Base-by-base conservation (phyloP, 176 grass and related monocot species). In the Juncus effusus region DNA sequence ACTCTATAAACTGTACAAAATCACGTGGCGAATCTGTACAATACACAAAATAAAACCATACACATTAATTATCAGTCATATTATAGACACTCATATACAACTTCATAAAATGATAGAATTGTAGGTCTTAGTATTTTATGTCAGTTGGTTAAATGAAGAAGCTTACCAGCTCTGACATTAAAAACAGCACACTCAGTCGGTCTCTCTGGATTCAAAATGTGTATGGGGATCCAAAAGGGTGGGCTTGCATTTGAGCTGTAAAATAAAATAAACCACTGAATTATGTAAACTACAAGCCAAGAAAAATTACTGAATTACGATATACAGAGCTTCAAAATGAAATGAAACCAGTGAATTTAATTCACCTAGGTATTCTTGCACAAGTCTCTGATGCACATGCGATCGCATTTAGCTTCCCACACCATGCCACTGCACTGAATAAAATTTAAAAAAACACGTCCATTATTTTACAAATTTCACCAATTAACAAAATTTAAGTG, bases 141-240 rank as follows among this genome's bases (percentile, higher is more conserved):
- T 64, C 54, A 10, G 45, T 54, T 54, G 65, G 56, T 56, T 57
- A 40, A 70, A 38, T 11, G 38, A 28, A 85, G 36, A 73, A 16
- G 54, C 44, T 84, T 84, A 99, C 94, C 89, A 75, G 89, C 94
- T 90, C 77, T 93, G 60, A 90, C 89, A 75, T 93, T 99, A 64
- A 99, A 90, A 44, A 93, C 85, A 51, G 85, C 82, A 82, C 88
- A 99, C 82, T 93, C 94, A 51, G 88, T 99, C 38, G 94, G 94
- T 81, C 94, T 92, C 83, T 99, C 94, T 5, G 85, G 88, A 77
- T 99, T 99, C 69, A 99, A 52, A 61, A 93, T 85, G 77, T 99
- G 94, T 87, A 99, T 93, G 6, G 94, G 94, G 77, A 99, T 93
- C 94, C 94, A 99, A 78, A 99, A 99, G 56, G 94, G 94, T 50